A percentile compares a stretch with the other conserved stretches of the same genome.
These are phyloP conservation scores for Debaryomyces fabryi DNA, from an alignment of 1,139 yeast species.

Conservation along the genomic window DNA sequence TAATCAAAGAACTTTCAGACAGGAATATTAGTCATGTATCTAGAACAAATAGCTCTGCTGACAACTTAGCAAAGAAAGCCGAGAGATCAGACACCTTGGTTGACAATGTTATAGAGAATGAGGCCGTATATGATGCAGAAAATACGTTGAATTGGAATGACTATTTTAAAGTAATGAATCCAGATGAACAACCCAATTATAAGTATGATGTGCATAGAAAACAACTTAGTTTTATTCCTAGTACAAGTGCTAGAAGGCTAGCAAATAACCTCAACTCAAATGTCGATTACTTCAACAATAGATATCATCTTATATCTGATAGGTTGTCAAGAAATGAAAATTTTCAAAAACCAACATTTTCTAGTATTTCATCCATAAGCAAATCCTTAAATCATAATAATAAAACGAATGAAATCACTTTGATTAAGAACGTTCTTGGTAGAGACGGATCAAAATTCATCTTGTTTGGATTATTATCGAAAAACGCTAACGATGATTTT, in stretches of 20 bases:
- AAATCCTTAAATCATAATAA: conserved; percentile 25
- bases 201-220: conserved; percentile 66
- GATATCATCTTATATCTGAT: conserved; percentile 68
- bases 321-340: conserved; percentile 74
- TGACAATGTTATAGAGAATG: conserved; percentile 21
- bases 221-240: conserved; percentile 52
- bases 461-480: conserved; percentile 73
- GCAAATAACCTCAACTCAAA: conserved; percentile 23
- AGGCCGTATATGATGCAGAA: conserved; percentile 18
- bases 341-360: conserved; percentile 58
- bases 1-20: conserved; percentile 56
- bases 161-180: conserved; percentile 67
- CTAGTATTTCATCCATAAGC: conserved; percentile 41
- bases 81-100: conserved; percentile 35
- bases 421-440: conserved; percentile 83
- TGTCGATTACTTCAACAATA: conserved; percentile 32
- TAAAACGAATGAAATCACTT: conserved; percentile 59
- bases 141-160: conserved; percentile 64
- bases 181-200: conserved; percentile 67
- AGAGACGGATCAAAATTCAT: conserved; percentile 77
- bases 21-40: conserved; percentile 15
- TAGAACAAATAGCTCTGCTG: conserved; percentile 3
- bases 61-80: conserved; percentile 18
- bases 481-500: conserved; percentile 67
- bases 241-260: conserved; percentile 15